Evolutionary conservation across 148 eudicot species (phyloP).

Genomic region (Rhododendron kiyosumense): DNA sequence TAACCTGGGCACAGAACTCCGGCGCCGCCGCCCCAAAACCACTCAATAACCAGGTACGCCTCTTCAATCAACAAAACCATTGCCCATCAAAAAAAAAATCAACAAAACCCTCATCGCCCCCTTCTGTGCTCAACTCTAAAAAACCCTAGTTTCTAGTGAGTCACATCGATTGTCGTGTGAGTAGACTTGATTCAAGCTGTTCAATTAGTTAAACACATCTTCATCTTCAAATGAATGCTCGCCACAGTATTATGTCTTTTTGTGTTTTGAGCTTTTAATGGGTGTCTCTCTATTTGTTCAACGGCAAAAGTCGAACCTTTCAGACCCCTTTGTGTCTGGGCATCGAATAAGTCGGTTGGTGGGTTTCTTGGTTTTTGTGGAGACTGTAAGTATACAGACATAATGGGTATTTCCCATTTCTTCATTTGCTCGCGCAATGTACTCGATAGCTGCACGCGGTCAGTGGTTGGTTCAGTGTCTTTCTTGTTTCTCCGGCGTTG

Average conservation of each 20-base stretch:
- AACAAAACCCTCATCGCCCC: not conserved
- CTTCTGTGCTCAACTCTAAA: not conserved
- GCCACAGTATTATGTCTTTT: not conserved
- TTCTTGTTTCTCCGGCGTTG: slow-evolving; percentile 22
- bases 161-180: not conserved
- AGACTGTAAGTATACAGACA: slow-evolving; percentile 8
- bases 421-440: slow-evolving; percentile 36
- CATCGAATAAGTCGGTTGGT: not conserved
- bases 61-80: not conserved
- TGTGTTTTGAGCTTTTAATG: not conserved
- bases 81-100: too few species aligned
- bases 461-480: slow-evolving; percentile 28
- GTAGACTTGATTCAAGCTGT: not conserved
- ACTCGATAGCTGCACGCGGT: slow-evolving; percentile 38
- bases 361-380: not conserved
- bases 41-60: not conserved
- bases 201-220: not conserved
- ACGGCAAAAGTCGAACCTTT: not conserved
- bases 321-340: not conserved
- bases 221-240: not conserved
- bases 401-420: slow-evolving; percentile 29
- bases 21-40: not conserved
- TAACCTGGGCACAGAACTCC: not conserved
- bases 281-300: not conserved
- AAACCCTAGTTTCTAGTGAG: not conserved